Evolutionary conservation across 2,329 filamentous ascomycete species (phyloP), one percentile per base, ranked within the genome.

Genomic region (Cytospora piceae): DNA sequence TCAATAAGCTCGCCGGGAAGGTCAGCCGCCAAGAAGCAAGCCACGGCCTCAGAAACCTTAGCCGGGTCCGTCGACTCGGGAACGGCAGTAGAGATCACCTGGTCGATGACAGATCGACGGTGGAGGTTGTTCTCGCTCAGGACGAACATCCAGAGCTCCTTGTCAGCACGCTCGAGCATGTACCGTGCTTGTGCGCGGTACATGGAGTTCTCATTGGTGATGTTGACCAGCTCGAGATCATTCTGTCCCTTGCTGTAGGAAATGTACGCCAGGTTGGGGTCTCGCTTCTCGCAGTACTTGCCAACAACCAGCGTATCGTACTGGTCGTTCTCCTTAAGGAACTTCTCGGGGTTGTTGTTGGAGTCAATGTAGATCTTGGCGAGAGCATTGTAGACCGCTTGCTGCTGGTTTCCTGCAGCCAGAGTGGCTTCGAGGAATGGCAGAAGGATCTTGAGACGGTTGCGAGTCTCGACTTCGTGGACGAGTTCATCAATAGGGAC

Each of bases 171-270:
- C 73, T 97, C 94, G 61, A 99, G 83, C 29, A 99, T 85, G 78
- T 99, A 99, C 46, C 95, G 90, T 66, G 94, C 94, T 79, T 99
- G 95, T n/a, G 92, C 92, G 73, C 94, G 91, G 85, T 97, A 99
- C 95, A 99, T 99, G n/a, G 92, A 90, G 81, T 99, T 99, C 80
- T 99, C 96, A 73, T 98, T 99, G 74, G 95, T 98, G 74, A 99
- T 94, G 78, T 91, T 95, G 79, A 99, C 94, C 64, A 99, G 86
- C 80, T 99, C 96, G 37, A 99, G 81, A 74, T 99, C 95, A 71
- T 99, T 99, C 79, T 97, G 92, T 24, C 95, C 95, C 83, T 99
- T 99, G 73, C 89, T 87, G 78, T 97, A 99, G 68, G 93, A 92
- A 75, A 98, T 97, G 79, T 91, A 97, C 3, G 93, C 94, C 63